These are phyloP conservation scores for Tetracladium setigerum DNA, from an alignment of 495 filamentous ascomycete species.

Conservation along the genomic window DNA sequence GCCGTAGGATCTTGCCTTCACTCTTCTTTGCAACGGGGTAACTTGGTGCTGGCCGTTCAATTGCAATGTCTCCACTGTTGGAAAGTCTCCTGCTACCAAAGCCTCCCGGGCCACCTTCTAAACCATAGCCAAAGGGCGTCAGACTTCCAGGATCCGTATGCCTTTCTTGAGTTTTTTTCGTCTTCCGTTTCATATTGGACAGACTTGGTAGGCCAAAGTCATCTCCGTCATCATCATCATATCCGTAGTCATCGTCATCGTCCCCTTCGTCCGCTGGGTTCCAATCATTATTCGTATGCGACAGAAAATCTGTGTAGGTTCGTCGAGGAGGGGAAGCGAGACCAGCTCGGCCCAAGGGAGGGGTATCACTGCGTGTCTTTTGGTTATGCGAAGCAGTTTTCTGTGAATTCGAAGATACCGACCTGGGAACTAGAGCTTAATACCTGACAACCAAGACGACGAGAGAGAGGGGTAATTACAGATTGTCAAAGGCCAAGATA, in stretches of 20 bases:
- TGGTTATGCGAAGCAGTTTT: conserved; percentile 45
- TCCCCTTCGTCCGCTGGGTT: conserved; percentile 52
- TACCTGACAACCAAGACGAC: not conserved
- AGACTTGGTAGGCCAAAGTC: conserved; percentile 91
- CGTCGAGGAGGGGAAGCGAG: conserved; percentile 54
- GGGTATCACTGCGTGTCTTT: conserved; percentile 30
- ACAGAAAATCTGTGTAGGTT: conserved; percentile 69
- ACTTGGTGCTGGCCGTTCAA: conserved; percentile 76
- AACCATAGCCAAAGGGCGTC: conserved; percentile 15
- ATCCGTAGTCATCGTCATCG: conserved; percentile 63
- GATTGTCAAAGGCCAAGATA: conserved; percentile 75
- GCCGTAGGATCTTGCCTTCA: conserved; percentile 90
- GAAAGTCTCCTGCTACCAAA: conserved; percentile 39
- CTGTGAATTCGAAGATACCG: conserved; percentile 46
- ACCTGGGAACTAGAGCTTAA: conserved; percentile 31
- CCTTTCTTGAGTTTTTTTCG: conserved; percentile 35
- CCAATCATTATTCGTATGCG: conserved; percentile 71
- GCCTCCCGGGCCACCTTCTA: conserved; percentile 30
- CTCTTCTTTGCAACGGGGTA: conserved; percentile 83
- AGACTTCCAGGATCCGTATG: conserved; percentile 10
- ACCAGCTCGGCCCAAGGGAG: conserved; percentile 48
- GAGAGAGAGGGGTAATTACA: conserved; percentile 1
- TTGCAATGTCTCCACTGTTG: conserved; percentile 84
- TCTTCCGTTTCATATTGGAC: conserved; percentile 74
- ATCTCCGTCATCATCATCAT: conserved; percentile 81